A percentile compares a stretch with the other conserved stretches of the same genome.
phyloP scores from a whole-genome alignment of 257 asterid species.

The Penstemon davidsonii region DNA sequence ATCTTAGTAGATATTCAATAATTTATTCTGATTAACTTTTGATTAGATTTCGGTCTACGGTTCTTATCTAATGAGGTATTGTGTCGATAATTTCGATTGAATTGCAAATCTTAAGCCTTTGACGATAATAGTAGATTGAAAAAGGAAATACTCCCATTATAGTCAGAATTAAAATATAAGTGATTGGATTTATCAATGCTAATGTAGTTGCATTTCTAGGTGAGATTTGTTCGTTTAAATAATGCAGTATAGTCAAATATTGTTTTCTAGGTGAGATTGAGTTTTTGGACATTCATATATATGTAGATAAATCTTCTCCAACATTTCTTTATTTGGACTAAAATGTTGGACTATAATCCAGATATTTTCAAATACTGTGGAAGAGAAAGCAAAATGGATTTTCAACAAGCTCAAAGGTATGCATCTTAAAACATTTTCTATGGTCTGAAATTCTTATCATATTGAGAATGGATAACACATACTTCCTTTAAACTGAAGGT shows the following conservation, averaged over 20 bases:
- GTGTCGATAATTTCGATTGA: neutral
- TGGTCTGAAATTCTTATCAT: neutral
- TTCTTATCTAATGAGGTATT: constrained; percentile 12
- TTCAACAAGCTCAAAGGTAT: constrained; percentile 97
- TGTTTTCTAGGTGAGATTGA: neutral
- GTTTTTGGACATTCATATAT: neutral
- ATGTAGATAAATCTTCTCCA: constrained; percentile 3
- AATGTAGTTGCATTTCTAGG: neutral
- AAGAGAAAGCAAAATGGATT: constrained; percentile 95
- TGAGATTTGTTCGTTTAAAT: neutral
- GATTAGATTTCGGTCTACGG: constrained; percentile 3
- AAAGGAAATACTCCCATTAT: neutral
- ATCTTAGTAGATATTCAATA: neutral
- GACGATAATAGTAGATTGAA: neutral
- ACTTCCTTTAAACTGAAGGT: no score
- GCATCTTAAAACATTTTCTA: neutral
- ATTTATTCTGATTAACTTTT: neutral
- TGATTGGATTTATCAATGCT: neutral
- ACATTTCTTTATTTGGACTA: neutral
- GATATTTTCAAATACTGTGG: constrained; percentile 80
- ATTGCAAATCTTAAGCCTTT: neutral
- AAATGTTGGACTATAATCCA: constrained; percentile 30
- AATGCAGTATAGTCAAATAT: neutral
- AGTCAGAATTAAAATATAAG: neutral
- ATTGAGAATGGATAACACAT: no score